Conservation (phyloP, 2,329 filamentous ascomycete genomes). For the Aspergillus arachidicola region DNA sequence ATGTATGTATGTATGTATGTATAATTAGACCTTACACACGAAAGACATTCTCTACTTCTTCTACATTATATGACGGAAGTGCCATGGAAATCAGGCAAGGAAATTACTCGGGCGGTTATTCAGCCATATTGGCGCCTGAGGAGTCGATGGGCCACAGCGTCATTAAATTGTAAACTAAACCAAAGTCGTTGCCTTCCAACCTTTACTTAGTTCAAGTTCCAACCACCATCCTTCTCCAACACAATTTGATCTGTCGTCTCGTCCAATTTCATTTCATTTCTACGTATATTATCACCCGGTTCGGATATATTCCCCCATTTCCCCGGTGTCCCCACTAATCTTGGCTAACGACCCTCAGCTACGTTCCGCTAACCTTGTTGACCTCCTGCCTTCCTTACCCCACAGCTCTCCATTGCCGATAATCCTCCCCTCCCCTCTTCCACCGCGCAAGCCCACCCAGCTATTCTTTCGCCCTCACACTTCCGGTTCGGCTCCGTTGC, state of each 20-base stretch:
- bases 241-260: not conserved
- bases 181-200: not conserved
- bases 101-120: not conserved
- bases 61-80: not conserved
- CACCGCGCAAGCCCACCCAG: constrained; percentile 3
- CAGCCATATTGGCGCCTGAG: not conserved
- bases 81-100: not conserved
- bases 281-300: not conserved
- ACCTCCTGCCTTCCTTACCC: constrained; percentile 3
- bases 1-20: not conserved
- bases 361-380: not conserved
- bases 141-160: not conserved
- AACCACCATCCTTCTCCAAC: not conserved
- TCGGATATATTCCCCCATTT: not conserved
- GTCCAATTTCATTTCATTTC: not conserved
- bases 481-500: not conserved
- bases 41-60: constrained; percentile 11
- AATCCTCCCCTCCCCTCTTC: not conserved
- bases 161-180: not conserved
- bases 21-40: constrained; percentile 5
- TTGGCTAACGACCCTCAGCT: constrained; percentile 1
- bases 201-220: not conserved
- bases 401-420: constrained; percentile 9
- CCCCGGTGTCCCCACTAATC: constrained; percentile 6
- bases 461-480: not conserved